phyloP scores from a whole-genome alignment of 306 rosid species.

The Cicer judaicum region DNA sequence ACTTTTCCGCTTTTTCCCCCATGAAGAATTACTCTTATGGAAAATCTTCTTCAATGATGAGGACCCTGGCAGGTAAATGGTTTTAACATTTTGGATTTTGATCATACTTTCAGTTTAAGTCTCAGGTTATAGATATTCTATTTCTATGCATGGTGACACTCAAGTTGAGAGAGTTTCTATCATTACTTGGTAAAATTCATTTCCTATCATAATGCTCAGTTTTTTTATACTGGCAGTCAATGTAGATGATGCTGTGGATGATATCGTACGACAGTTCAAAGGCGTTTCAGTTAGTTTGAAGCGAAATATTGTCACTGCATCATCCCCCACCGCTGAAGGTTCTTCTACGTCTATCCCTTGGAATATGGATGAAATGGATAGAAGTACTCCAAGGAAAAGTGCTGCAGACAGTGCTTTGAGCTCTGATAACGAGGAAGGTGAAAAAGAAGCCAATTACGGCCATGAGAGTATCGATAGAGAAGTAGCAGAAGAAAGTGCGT shows the following conservation, averaged over 20 bases:
- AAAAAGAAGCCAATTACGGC: slow-evolving; percentile 47
- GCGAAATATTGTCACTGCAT: slow-evolving; percentile 71
- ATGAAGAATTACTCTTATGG: slow-evolving; percentile 89
- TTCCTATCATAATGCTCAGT: slow-evolving; percentile 19
- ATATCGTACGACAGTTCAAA: slow-evolving; percentile 91
- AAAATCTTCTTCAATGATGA: slow-evolving; percentile 93
- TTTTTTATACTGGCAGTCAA: slow-evolving; percentile 67
- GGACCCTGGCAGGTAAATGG: slow-evolving; percentile 85
- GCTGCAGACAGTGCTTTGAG: slow-evolving; percentile 57
- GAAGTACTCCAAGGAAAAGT: slow-evolving; percentile 50
- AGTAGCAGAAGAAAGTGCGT: slow-evolving; percentile 52
- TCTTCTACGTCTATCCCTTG: slow-evolving; percentile 47
- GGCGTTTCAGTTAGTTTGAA: slow-evolving; percentile 94
- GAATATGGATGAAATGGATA: slow-evolving; percentile 60
- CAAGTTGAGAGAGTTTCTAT: slow-evolving; percentile 19
- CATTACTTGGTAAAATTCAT: neutral
- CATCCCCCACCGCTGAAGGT: slow-evolving; percentile 54
- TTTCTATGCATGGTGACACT: slow-evolving; percentile 17
- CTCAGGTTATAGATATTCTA: slow-evolving; percentile 9
- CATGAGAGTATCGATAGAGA: slow-evolving; percentile 50
- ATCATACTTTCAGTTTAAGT: slow-evolving; percentile 35
- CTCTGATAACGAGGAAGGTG: slow-evolving; percentile 75
- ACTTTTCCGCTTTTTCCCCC: slow-evolving; percentile 17
- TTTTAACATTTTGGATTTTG: slow-evolving; percentile 38
- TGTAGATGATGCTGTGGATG: slow-evolving; percentile 97